phyloP scores from a whole-genome alignment of 305 asterid genomes.

The Solanum hybrid region DNA sequence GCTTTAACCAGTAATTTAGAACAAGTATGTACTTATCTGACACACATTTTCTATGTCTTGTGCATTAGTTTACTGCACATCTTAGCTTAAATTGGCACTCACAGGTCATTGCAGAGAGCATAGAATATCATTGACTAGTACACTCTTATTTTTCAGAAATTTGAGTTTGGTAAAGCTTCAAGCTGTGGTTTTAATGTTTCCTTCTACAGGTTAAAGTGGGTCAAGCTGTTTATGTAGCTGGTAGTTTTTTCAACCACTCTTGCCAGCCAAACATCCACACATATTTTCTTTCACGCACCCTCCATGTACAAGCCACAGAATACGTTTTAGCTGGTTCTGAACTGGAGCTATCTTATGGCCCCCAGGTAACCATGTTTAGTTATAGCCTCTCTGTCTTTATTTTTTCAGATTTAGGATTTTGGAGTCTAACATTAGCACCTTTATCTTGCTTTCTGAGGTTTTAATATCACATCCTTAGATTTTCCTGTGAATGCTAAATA shows the following conservation, averaged over 20 bases:
- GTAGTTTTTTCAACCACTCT: constrained; percentile 92
- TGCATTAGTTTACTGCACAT: background rate
- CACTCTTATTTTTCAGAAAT: background rate
- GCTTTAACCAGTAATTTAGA: constrained; percentile 56
- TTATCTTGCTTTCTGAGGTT: constrained; percentile 2
- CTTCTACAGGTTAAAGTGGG: constrained; percentile 72
- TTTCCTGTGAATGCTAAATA: background rate
- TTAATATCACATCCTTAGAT: background rate
- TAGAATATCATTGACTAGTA: background rate
- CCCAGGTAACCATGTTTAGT: constrained; percentile 50
- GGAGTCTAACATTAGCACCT: constrained; percentile 1
- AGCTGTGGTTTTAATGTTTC: background rate
- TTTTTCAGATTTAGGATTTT: background rate
- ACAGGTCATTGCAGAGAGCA: background rate
- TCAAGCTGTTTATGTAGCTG: constrained; percentile 73
- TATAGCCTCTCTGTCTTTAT: background rate
- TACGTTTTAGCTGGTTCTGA: constrained; percentile 50
- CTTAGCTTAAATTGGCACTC: background rate
- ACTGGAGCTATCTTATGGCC: constrained; percentile 87
- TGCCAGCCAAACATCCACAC: constrained; percentile 80
- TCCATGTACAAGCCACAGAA: constrained; percentile 70
- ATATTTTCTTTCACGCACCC: constrained; percentile 82
- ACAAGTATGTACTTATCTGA: constrained; percentile 41
- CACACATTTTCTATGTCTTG: background rate
- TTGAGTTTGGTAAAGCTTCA: constrained; percentile 8